A percentile compares a stretch with the other conserved stretches of the same genome.
phyloP scores from a whole-genome alignment of 345 rosid genomes.

The Conringia planisiliqua region DNA sequence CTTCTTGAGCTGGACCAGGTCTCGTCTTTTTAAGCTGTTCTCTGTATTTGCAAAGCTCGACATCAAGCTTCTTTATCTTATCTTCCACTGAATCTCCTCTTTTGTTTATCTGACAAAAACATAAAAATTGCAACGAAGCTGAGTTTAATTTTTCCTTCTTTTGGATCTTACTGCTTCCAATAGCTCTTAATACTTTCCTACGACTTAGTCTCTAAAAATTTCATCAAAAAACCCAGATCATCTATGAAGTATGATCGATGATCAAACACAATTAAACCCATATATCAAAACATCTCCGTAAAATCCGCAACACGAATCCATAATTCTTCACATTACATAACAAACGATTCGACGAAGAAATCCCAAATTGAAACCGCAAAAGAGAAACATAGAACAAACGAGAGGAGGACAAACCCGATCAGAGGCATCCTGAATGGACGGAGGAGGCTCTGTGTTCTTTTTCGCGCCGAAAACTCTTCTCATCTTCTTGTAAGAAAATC shows the following conservation, averaged over 20 bases:
- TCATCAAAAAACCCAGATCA: background rate
- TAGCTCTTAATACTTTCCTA: background rate
- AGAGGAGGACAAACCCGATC: constrained; percentile 54
- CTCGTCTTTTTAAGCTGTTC: constrained; percentile 84
- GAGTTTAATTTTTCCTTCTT: background rate
- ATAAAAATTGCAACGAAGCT: background rate
- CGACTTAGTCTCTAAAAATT: background rate
- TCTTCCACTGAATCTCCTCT: constrained; percentile 90
- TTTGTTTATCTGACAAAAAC: constrained; percentile 57
- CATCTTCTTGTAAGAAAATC: too few species aligned
- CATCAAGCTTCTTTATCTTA: constrained; percentile 76
- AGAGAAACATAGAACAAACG: background rate
- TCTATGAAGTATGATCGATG: background rate
- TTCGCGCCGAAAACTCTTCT: constrained; percentile 81
- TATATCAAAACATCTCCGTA: background rate
- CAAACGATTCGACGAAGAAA: background rate
- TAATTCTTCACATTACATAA: background rate
- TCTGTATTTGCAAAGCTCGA: constrained; percentile 65
- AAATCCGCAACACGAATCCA: too few species aligned
- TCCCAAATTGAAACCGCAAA: background rate
- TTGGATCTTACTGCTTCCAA: background rate
- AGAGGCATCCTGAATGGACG: constrained; percentile 78
- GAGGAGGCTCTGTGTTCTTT: constrained; percentile 92
- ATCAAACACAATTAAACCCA: background rate
- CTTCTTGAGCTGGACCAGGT: constrained; percentile 96